A percentile compares a stretch with the other conserved stretches of the same genome.
Evolutionary conservation across 2,329 filamentous ascomycete species (phyloP).

Genomic region (Cordyceps pruinosa): DNA sequence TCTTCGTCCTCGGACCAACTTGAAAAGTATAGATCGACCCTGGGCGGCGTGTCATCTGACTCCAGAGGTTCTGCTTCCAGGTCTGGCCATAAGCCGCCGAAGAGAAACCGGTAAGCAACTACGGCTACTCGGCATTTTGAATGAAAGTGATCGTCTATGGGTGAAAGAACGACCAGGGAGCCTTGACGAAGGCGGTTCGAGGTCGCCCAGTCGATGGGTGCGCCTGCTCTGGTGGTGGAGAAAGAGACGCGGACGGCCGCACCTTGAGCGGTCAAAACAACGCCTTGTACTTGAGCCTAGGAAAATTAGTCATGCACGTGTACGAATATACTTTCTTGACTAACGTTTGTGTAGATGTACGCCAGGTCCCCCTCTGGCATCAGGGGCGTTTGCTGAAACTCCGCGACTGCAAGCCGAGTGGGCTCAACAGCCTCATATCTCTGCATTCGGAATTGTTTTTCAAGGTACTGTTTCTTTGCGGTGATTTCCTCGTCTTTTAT

Average conservation of each 20-base stretch:
- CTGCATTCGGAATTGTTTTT: constrained; percentile 66
- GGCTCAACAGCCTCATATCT: constrained; percentile 67
- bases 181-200: constrained; percentile 47
- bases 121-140: constrained; percentile 61
- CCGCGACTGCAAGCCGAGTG: constrained; percentile 58
- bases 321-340: constrained; percentile 2
- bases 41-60: constrained; percentile 42
- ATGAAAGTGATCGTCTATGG: constrained; percentile 53
- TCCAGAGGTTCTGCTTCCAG: constrained; percentile 10
- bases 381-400: constrained; percentile 43
- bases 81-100: constrained; percentile 52
- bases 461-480: constrained; percentile 56
- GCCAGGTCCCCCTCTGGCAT: constrained; percentile 52
- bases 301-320: neutral
- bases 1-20: constrained; percentile 50
- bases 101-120: constrained; percentile 62
- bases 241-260: constrained; percentile 64
- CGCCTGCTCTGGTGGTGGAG: constrained; percentile 57
- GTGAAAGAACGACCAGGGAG: constrained; percentile 45
- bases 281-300: constrained; percentile 59
- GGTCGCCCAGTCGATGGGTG: constrained; percentile 55
- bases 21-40: constrained; percentile 70
- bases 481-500: neutral
- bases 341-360: constrained; percentile 64
- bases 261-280: constrained; percentile 56